Evolutionary conservation across 2,329 filamentous ascomycete genomes (phyloP), one percentile per base, ranked within the genome.

Genomic region (Akanthomyces uredinophilus): DNA sequence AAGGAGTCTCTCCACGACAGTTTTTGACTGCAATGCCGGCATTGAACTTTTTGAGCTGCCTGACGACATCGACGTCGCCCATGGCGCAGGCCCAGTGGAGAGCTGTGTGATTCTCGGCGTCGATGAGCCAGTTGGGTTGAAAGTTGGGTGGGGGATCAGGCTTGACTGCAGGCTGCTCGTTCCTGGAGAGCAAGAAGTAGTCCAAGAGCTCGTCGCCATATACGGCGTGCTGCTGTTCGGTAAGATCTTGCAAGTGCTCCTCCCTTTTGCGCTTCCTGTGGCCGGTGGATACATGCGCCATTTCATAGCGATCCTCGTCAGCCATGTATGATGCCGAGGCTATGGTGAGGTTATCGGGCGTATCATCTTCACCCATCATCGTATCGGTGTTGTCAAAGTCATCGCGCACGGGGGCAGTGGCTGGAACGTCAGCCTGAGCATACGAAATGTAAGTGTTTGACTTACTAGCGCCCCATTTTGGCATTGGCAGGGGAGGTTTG

Each of bases 51-150:
- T 95, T 89, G 20, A 99, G 81, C 73, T 96, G 90, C 73, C 89
- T 92, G 65, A 97, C 91, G 18, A 98, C 91, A 54, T 94, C 90
- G 35, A 97, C 81, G 68, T 98, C 95, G 63, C 95, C 95, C 94
- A 99, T 99, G 27, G 95, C 92, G 59, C 92, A 92, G 20, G 93
- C 95, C 95, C 95, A 99, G 72, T 99, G 95, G 67, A 99, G 83
- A 6, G 94, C 93, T 2, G 92, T 96, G 71, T 98, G 93, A 11
- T 89, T 88, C 69, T 96, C 92, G 49, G 92, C 90, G 72, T 99
- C 95, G 65, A 99, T 97, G n/a, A 88, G 83, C 73, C 91, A 90
- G 74, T 99, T 90, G 6, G 96, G 87, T 70, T 96, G 88, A 69
- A 96, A 96, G 72, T 92, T 89, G 39, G 87, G 80, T 0, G 95